These are phyloP conservation scores for Thielaviopsis populi DNA, from an alignment of 2,329 filamentous ascomycete species.

Conservation along the genomic window DNA sequence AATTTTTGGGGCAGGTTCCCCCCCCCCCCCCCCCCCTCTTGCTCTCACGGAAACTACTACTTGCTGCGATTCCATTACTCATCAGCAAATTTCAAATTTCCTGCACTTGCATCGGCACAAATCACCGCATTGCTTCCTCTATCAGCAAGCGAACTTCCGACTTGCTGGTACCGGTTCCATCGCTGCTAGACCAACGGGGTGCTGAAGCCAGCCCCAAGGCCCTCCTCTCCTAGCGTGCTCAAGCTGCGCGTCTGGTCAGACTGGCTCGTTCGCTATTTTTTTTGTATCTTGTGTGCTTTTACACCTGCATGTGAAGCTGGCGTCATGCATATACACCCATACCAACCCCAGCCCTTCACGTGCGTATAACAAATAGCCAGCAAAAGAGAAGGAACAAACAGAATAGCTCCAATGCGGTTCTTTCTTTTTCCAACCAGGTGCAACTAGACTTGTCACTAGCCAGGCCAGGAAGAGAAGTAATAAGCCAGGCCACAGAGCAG, in stretches of 20 bases:
- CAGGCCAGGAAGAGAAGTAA: not conserved
- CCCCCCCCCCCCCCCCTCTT: not conserved
- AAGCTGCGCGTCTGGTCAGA: not conserved
- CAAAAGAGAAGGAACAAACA: not conserved
- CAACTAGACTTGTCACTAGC: not conserved
- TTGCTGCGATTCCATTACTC: not conserved
- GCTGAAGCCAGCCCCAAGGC: not conserved
- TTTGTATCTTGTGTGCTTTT: not conserved
- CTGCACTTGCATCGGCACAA: no score
- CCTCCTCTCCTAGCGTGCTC: not conserved
- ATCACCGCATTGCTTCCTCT: not conserved
- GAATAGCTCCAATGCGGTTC: not conserved
- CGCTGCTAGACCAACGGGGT: not conserved
- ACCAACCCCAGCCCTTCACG: not conserved
- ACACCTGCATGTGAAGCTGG: not conserved
- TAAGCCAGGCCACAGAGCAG: not conserved
- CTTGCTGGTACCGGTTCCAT: not conserved
- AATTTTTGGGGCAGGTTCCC: not conserved
- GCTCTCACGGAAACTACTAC: not conserved
- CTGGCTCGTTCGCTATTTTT: not conserved
- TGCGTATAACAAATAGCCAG: not conserved
- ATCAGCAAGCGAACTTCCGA: not conserved
- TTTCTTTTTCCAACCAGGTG: conserved; percentile 1
- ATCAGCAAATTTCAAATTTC: no score
- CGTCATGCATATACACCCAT: not conserved